Evolutionary conservation across 1,284 basidiomycete genomes (phyloP), one percentile per base, ranked within the genome.

Genomic region (Caloboletus firmus): DNA sequence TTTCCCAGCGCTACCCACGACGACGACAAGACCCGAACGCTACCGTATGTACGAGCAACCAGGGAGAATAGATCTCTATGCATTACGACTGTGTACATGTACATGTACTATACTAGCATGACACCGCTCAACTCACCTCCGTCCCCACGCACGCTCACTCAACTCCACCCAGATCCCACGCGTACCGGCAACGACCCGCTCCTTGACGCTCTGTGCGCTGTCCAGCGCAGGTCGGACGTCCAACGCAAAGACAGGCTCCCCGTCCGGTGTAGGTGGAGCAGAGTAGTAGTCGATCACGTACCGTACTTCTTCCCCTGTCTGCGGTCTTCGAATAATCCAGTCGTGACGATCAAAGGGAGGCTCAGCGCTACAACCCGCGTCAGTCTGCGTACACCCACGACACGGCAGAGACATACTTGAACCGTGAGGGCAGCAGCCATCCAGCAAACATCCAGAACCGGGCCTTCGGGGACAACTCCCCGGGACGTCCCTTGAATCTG

Each of bases 281-380:
- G 90, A 89, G 72, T 98, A 98, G 74, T 98, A 98, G 77, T 98
- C 95, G 64, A 98, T 98, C 41, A 98, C 89, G 73, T 98, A 97
- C 68, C 93, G 90, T 46, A 93, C 87, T 70, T 90, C 85, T 67
- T 87, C 83, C 43, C 84, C 85, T 7, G 81, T 85, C 53, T 76
- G 76, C 34, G 83, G 83, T 47, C 95, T 85, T 35, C 89, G 87
- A 54, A 99, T 82, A 49, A 97, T 76, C 97, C 97, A 99, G 76
- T 99, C 96, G 71, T 99, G 97, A n/a, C 96, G 86, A 71, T 99
- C 96, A 67, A 99, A 99, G 1, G 97, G 96, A 6, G 93, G 91
- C 65, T 95, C 89, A 34, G 85, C 78, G 72, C 93, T 97, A 65
- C 1, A 55, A 47, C 13, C 18, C 41, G 17, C 31, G 35, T 69